These are phyloP conservation scores for Aspergillus fumigatus DNA, from an alignment of 2,329 filamentous ascomycete genomes.

Conservation along the genomic window DNA sequence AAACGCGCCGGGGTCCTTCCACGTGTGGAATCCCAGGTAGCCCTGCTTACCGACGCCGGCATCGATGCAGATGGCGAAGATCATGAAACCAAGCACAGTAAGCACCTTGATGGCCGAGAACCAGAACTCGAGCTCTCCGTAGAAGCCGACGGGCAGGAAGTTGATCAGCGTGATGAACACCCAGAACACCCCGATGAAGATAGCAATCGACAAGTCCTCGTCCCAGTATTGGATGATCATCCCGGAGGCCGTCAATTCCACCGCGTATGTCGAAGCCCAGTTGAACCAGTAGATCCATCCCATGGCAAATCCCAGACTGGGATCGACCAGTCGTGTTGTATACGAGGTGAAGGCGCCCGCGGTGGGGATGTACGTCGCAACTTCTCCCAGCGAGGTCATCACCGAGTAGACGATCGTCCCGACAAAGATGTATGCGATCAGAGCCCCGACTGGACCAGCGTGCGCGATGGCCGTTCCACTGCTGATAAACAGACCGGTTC, in stretches of 20 bases:
- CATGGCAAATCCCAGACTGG: constrained; percentile 67
- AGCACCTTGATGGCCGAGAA: constrained; percentile 73
- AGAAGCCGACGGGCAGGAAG: constrained; percentile 66
- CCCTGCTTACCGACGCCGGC: constrained; percentile 66
- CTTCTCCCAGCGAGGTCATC: constrained; percentile 63
- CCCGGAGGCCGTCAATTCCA: constrained; percentile 66
- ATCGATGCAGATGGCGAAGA: constrained; percentile 72
- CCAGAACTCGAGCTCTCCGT: constrained; percentile 76
- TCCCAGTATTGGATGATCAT: constrained; percentile 74
- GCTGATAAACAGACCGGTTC: constrained; percentile 67
- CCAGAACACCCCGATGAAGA: constrained; percentile 72
- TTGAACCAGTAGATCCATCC: constrained; percentile 81
- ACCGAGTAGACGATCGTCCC: constrained; percentile 69
- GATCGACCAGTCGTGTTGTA: constrained; percentile 71
- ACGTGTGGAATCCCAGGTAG: constrained; percentile 71
- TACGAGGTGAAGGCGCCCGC: constrained; percentile 72
- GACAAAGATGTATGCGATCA: constrained; percentile 65
- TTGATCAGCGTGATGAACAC: constrained; percentile 30
- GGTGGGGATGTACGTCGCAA: constrained; percentile 73
- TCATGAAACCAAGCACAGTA: constrained; percentile 69
- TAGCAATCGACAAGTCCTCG: constrained; percentile 55
- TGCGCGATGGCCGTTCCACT: constrained; percentile 58
- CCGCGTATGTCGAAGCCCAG: constrained; percentile 68
- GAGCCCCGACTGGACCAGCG: constrained; percentile 59
- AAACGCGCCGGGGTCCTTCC: constrained; percentile 65